These are phyloP conservation scores for Aspergillus calidoustus DNA, from an alignment of 2,329 filamentous ascomycete genomes.

Conservation along the genomic window DNA sequence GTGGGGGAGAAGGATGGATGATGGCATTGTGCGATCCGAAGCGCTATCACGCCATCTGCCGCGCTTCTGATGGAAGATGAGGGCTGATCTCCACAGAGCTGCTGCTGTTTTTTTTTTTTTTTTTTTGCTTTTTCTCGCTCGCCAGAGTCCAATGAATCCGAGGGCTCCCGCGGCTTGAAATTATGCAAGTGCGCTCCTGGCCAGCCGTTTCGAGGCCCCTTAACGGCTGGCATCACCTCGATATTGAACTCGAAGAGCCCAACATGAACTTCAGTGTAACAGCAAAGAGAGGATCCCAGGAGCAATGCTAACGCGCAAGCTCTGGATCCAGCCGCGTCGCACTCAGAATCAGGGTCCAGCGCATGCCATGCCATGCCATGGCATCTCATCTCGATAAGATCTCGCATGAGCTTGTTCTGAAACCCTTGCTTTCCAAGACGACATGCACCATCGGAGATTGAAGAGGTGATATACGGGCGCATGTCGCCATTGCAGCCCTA, in stretches of 20 bases:
- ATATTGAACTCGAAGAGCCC: neutral
- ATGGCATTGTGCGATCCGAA: conserved; percentile 9
- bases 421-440: neutral
- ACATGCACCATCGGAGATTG: neutral
- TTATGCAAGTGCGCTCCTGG: neutral
- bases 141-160: neutral
- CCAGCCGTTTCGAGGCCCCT: neutral
- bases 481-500: conserved; percentile 3
- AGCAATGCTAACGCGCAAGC: too few relatives aligned
- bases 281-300: neutral
- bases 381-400: neutral
- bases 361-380: too few relatives aligned
- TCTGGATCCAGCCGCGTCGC: too few relatives aligned
- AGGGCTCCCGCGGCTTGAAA: neutral
- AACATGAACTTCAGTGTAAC: neutral
- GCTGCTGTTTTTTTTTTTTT: neutral
- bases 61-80: neutral
- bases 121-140: conserved; percentile 5
- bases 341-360: neutral
- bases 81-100: neutral
- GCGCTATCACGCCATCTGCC: conserved; percentile 9
- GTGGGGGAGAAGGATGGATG: neutral
- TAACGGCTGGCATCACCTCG: neutral
- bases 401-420: neutral
- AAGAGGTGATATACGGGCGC: conserved; percentile 1